These are phyloP conservation scores for Haplosporangium gracile DNA, from an alignment of 192 early-diverging fungal genomes.

Conservation along the genomic window DNA sequence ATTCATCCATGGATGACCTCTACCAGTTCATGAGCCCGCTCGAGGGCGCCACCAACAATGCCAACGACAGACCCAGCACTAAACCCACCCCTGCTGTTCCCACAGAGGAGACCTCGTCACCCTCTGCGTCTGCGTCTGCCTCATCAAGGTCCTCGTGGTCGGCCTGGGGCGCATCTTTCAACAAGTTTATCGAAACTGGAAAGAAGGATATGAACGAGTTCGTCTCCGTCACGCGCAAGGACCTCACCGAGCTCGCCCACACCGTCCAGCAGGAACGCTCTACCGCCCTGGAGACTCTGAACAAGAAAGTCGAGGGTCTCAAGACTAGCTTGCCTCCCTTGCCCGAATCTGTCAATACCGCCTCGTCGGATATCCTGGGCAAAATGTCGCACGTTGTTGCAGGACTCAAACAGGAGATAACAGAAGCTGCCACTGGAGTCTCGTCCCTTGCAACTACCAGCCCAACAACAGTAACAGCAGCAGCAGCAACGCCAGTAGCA, in stretches of 20 bases:
- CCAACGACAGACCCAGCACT: constrained; percentile 27
- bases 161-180: constrained; percentile 46
- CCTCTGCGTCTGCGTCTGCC: constrained; percentile 2
- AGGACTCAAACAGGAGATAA: constrained; percentile 47
- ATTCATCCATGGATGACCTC: constrained; percentile 37
- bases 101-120: background rate
- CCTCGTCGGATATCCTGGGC: constrained; percentile 36
- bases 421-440: constrained; percentile 35
- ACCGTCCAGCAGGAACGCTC: constrained; percentile 61
- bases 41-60: constrained; percentile 31
- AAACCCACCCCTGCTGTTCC: background rate
- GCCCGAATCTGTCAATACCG: constrained; percentile 41
- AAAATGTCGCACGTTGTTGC: constrained; percentile 36
- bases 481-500: background rate
- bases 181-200: constrained; percentile 52
- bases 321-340: constrained; percentile 43
- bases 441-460: constrained; percentile 11
- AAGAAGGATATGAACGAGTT: constrained; percentile 60
- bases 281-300: constrained; percentile 35
- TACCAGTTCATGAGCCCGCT: constrained; percentile 57
- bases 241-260: constrained; percentile 63
- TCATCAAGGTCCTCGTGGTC: constrained; percentile 47
- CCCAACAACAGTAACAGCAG: background rate
- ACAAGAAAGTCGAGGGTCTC: constrained; percentile 41
- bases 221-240: constrained; percentile 65